Evolutionary conservation across 2,329 filamentous ascomycete genomes (phyloP).

Genomic region (Plectosphaerella sp.): DNA sequence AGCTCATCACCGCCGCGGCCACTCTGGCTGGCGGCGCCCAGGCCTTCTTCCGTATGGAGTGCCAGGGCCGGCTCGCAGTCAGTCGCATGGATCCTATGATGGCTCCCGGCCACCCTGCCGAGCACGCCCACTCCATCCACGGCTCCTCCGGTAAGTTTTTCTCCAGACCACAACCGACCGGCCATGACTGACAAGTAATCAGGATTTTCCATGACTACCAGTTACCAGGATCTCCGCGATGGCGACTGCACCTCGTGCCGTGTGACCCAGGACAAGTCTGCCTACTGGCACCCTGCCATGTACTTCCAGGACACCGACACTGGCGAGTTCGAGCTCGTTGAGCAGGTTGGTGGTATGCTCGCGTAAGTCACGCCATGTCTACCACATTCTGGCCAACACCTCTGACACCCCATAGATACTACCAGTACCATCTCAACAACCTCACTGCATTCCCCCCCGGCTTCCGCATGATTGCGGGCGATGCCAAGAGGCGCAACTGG

Average conservation of each 20-base stretch:
- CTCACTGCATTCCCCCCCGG: slow-evolving; percentile 70
- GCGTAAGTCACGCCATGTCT: slow-evolving; percentile 53
- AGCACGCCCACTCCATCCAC: slow-evolving; percentile 71
- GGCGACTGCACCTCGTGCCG: slow-evolving; percentile 76
- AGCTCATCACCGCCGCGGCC: neutral
- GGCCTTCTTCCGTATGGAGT: slow-evolving; percentile 91
- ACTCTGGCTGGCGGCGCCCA: slow-evolving; percentile 28
- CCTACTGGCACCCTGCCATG: slow-evolving; percentile 77
- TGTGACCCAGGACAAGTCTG: slow-evolving; percentile 78
- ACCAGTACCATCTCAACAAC: slow-evolving; percentile 65
- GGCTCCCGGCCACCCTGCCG: slow-evolving; percentile 50
- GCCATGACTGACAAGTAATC: slow-evolving; percentile 12
- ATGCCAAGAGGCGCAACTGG: slow-evolving; percentile 64
- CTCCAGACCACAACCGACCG: neutral
- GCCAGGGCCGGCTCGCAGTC: slow-evolving; percentile 63
- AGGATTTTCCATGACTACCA: slow-evolving; percentile 63
- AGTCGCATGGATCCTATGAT: slow-evolving; percentile 77
- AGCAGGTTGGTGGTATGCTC: slow-evolving; percentile 77
- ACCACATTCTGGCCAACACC: neutral
- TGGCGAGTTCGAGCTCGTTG: slow-evolving; percentile 63
- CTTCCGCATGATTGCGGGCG: slow-evolving; percentile 81
- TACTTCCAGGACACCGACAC: slow-evolving; percentile 69
- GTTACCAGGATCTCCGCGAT: slow-evolving; percentile 50
- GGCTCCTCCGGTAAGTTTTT: slow-evolving; percentile 66
- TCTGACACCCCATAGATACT: slow-evolving; percentile 57